Evolutionary conservation across 192 early-diverging fungal species (phyloP).

Genomic region (Coemansia sp.): DNA sequence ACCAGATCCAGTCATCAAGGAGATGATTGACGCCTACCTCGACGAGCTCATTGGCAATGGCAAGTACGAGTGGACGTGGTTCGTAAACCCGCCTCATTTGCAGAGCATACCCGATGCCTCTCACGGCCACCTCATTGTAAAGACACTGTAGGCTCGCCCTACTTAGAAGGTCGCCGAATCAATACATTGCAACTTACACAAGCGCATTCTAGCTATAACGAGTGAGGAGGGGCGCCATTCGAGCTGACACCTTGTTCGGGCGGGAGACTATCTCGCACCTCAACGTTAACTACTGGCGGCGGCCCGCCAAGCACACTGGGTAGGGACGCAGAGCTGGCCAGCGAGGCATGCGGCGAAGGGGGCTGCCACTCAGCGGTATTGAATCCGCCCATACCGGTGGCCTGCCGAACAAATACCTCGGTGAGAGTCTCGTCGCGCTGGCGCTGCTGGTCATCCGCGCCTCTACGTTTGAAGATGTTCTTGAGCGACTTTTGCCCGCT

Average conservation of each 20-base stretch:
- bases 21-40: conserved; percentile 16
- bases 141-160: conserved; percentile 1
- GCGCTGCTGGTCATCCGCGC: conserved; percentile 13
- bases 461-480: conserved; percentile 11
- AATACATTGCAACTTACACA: neutral
- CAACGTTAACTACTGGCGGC: neutral
- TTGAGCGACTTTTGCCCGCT: conserved; percentile 14
- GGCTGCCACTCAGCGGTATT: conserved; percentile 32
- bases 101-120: conserved; percentile 50
- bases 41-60: conserved; percentile 21
- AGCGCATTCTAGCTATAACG: neutral
- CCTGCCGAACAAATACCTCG: conserved; percentile 42
- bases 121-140: conserved; percentile 45
- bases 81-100: conserved; percentile 50
- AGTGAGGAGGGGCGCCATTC: neutral
- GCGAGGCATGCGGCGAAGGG: conserved; percentile 24
- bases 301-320: neutral
- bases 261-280: conserved; percentile 1
- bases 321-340: neutral
- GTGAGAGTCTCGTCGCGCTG: conserved; percentile 35
- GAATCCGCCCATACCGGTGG: conserved; percentile 47
- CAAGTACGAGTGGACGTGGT: conserved; percentile 48
- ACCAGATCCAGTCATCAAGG: conserved; percentile 17
- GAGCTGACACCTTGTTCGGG: neutral
- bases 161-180: neutral